phyloP scores from a whole-genome alignment of 768 basidiomycete species.

The Bullera alba region DNA sequence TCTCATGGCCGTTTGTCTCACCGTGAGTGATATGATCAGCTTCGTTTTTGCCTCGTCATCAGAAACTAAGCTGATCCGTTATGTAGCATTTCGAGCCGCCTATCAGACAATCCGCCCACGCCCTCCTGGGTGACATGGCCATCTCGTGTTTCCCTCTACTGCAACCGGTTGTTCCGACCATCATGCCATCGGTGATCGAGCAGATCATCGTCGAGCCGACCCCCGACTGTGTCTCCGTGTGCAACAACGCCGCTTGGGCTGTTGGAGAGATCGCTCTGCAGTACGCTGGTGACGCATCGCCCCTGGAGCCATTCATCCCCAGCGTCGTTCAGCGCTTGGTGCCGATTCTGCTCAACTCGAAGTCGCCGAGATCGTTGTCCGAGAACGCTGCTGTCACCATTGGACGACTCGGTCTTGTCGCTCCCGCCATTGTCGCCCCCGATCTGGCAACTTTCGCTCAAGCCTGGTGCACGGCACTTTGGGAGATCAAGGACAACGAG shows the following conservation, averaged over 20 bases:
- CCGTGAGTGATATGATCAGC: conserved; percentile 46
- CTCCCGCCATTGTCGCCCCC: conserved; percentile 79
- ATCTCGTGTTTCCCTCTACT: conserved; percentile 88
- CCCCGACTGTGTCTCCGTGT: conserved; percentile 88
- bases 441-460: conserved; percentile 84
- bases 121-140: conserved; percentile 95
- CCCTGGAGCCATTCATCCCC: conserved; percentile 77
- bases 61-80: not conserved
- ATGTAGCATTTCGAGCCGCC: conserved; percentile 78
- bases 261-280: conserved; percentile 95
- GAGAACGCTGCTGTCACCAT: conserved; percentile 99
- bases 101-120: conserved; percentile 92
- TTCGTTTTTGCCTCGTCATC: no score
- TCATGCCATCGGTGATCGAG: conserved; percentile 80
- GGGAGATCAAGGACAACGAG: conserved; percentile 98
- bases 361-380: conserved; percentile 84
- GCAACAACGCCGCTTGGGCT: conserved; percentile 99
- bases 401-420: conserved; percentile 89
- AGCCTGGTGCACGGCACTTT: conserved; percentile 92
- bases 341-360: conserved; percentile 84
- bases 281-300: conserved; percentile 48
- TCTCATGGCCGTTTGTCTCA: conserved; percentile 78
- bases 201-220: conserved; percentile 92
- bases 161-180: conserved; percentile 73
- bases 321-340: conserved; percentile 80